Conservation (phyloP, 352 stramenopile species). For the Globisporangium carolinianum region DNA sequence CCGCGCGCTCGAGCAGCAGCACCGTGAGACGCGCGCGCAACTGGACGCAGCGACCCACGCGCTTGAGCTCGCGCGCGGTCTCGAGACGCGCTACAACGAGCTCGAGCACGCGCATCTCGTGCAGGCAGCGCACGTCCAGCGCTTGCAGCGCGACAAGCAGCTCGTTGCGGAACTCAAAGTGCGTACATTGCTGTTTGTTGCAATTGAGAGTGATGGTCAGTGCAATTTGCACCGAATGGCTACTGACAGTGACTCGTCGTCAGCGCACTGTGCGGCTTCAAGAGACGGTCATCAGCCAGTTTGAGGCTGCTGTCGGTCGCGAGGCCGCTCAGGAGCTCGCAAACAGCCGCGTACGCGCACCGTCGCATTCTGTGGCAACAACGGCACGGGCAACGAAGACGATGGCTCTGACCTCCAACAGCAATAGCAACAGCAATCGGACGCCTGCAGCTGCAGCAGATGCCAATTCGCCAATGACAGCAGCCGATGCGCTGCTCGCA, state of each 20-base stretch:
- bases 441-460: not conserved
- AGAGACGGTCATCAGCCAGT: conserved; percentile 74
- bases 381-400: too few relatives aligned
- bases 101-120: conserved; percentile 69
- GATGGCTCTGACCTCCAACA: not conserved
- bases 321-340: conserved; percentile 15
- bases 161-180: conserved; percentile 46
- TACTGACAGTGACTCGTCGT: not conserved
- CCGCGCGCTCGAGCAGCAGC: conserved; percentile 46
- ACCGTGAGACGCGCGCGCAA: conserved; percentile 26
- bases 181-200: not conserved
- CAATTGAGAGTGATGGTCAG: not conserved
- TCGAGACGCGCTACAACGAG: conserved; percentile 43
- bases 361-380: not conserved
- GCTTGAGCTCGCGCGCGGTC: conserved; percentile 19
- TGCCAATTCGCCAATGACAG: too few relatives aligned
- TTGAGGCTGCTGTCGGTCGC: conserved; percentile 54
- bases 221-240: not conserved
- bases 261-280: conserved; percentile 68
- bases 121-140: conserved; percentile 59
- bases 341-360: not conserved
- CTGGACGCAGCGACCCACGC: conserved; percentile 25
- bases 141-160: conserved; percentile 58
- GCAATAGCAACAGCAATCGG: not conserved
- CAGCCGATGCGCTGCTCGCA: conserved; percentile 16